These are phyloP conservation scores for Sarocladiaceae sp. DNA, from an alignment of 2,329 filamentous ascomycete genomes.

Conservation along the genomic window DNA sequence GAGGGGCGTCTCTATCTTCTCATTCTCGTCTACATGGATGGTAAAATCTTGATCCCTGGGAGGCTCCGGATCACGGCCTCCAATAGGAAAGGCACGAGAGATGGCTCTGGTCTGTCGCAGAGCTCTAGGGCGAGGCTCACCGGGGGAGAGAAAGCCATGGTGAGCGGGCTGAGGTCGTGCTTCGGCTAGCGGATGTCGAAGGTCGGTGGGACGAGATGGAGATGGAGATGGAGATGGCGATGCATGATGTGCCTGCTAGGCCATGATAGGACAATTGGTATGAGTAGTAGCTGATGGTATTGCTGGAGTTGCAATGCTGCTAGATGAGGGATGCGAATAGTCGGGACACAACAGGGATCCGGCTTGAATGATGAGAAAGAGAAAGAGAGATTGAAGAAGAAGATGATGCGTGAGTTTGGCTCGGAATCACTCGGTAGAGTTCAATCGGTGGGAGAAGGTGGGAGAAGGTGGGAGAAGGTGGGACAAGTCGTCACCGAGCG, in stretches of 20 bases:
- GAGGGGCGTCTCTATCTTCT: background rate
- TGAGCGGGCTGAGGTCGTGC: background rate
- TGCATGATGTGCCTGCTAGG: too few relatives aligned
- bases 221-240: constrained; percentile 13
- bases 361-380: background rate
- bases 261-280: background rate
- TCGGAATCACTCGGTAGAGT: background rate
- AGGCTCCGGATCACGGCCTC: background rate
- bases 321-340: background rate
- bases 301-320: too few relatives aligned
- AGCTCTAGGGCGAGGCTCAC: background rate
- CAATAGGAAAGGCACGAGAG: background rate
- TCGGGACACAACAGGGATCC: too few relatives aligned
- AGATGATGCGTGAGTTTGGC: too few relatives aligned
- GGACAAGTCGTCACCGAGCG: too few relatives aligned
- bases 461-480: too few relatives aligned
- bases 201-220: background rate
- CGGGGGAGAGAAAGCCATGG: background rate
- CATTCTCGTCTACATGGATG: background rate
- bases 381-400: too few relatives aligned
- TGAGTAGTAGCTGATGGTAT: background rate
- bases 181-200: constrained; percentile 7
- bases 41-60: background rate
- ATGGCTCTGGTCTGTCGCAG: background rate
- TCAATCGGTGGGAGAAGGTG: too few relatives aligned